These are phyloP conservation scores for Acanthamoeba triangularis DNA, from an alignment of 208 protist genomes.

Conservation along the genomic window DNA sequence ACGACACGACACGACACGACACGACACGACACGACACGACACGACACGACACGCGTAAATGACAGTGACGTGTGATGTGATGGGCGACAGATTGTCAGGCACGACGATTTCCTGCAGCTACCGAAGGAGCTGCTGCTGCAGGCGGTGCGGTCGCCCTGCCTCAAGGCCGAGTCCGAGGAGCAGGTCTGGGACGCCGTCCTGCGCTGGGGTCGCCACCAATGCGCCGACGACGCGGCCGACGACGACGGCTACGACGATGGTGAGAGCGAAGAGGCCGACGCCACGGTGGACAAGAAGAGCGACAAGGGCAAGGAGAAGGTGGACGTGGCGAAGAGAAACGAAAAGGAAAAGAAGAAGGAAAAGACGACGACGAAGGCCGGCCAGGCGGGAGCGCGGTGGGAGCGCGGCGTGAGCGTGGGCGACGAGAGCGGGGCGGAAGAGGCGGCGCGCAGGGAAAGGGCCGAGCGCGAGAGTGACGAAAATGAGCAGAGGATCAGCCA, in stretches of 20 bases:
- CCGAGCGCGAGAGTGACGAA: not conserved
- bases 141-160: slow-evolving; percentile 6
- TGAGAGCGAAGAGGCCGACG: not conserved
- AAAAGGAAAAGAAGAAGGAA: not conserved
- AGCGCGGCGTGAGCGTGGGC: too few relatives aligned
- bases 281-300: not conserved
- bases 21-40: not conserved
- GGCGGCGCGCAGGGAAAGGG: not conserved
- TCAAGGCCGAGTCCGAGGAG: not conserved
- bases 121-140: slow-evolving; percentile 24
- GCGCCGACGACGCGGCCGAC: not conserved
- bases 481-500: not conserved
- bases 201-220: not conserved
- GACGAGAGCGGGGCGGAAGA: too few relatives aligned
- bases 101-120: not conserved
- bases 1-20: too few relatives aligned
- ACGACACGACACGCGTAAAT: too few relatives aligned
- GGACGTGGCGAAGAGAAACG: too few relatives aligned
- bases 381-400: too few relatives aligned
- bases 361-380: not conserved
- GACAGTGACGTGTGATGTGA: not conserved
- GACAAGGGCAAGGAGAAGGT: not conserved
- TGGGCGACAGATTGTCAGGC: not conserved
- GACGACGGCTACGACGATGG: not conserved
- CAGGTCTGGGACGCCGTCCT: slow-evolving; percentile 15